Base-by-base conservation (phyloP, 2,329 filamentous ascomycete species). In the Aureobasidium leucospermi region DNA sequence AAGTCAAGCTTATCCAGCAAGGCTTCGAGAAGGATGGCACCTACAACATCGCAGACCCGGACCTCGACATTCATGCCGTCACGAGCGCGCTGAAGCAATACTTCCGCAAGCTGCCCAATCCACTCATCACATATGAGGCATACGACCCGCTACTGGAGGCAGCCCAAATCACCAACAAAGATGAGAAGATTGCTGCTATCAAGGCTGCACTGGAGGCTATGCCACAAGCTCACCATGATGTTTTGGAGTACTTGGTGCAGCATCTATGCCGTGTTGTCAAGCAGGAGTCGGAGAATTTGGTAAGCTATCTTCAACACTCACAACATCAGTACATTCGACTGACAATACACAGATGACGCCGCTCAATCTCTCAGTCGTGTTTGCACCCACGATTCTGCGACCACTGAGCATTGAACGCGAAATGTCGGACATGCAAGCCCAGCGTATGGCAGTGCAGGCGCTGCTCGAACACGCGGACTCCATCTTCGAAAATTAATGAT, bases 81-180 rank as follows among this genome's bases (percentile, higher is more conserved):
- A 97, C 94, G 1, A 96, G 90, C 69, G 89, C 93, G 19, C 76
- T 99, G 67, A 99, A 99, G 78, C 93, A 97, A 73, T 99, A 97
- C 72, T 96, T 99, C 83, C 85, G 94, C 66, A 94, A 92, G 74
- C 80, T 97, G 38, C 94, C 94, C 0, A 88, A 82, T 7, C 94
- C 94, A 3, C 80, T 99, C 34, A 85, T 99, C 67, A 96, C 93
- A 0, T 96, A 88, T 72, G 90, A 96, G 23, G 86, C 96, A 29
- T 99, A 99, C 69, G 93, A 97, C 66, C 82, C 84, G 41, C 83
- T 99, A 52, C 78, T 99, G 51, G 92, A 96, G 66, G 90, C 88
- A 5, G 70, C 66, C 11, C 66, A 67, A 52, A 85, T 84, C 64
- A 77, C 82, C 59, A 84, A 87, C 60, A 78, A 84, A 45, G 74